These are phyloP conservation scores for Calonectria pseudoturangicola DNA, from an alignment of 2,329 filamentous ascomycete genomes.

Conservation along the genomic window DNA sequence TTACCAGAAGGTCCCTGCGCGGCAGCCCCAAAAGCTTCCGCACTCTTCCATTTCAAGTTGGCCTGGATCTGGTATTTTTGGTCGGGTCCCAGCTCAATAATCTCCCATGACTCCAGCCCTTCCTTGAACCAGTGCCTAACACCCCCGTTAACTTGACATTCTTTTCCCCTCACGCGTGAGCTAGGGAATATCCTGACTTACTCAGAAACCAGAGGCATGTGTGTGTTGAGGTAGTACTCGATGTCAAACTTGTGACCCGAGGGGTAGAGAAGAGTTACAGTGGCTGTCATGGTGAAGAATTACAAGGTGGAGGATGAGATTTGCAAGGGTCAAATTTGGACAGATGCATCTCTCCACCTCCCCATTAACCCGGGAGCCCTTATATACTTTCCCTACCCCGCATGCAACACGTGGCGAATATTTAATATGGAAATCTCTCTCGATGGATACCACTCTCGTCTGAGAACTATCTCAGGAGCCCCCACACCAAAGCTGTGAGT, in stretches of 20 bases:
- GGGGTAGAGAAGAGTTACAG: conserved; percentile 26
- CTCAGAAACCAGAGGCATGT: conserved; percentile 29
- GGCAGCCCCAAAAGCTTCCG: not conserved
- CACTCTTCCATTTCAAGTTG: conserved; percentile 14
- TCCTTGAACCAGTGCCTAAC: not conserved
- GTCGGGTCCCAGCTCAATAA: conserved; percentile 1
- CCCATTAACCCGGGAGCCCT: not conserved
- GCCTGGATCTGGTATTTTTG: conserved; percentile 14
- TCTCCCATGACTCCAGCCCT: conserved; percentile 7
- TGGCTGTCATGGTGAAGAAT: conserved; percentile 4
- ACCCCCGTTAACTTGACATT: not conserved
- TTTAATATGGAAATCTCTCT: not conserved
- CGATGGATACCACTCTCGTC: not conserved
- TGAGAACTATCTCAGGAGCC: not conserved
- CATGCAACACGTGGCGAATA: conserved; percentile 8
- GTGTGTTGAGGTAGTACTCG: conserved; percentile 30
- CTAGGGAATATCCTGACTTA: not conserved
- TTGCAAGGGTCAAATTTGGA: not conserved
- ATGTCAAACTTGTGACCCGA: conserved; percentile 33
- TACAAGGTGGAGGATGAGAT: not conserved
- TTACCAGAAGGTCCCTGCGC: not conserved
- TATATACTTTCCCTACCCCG: conserved; percentile 20
- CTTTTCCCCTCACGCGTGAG: not conserved
- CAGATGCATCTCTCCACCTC: not conserved
- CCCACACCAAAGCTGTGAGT: conserved; percentile 8